Percentiles rank a stretch among this genome's conserved stretches.
These are phyloP conservation scores for Rhizopogon parksii DNA, from an alignment of 1,284 basidiomycete genomes.

Conservation along the genomic window DNA sequence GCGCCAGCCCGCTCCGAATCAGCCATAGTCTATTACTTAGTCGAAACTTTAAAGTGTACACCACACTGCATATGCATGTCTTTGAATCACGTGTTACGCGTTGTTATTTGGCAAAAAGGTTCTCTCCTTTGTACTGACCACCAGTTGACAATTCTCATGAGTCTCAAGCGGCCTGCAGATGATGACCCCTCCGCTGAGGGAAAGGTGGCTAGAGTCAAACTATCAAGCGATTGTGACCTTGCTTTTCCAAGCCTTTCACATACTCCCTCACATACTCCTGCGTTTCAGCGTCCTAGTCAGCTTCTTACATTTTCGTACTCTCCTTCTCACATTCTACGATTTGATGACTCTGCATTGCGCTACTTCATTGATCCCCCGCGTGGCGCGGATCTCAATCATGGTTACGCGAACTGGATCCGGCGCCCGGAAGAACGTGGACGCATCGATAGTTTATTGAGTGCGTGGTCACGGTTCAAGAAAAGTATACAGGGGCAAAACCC, in stretches of 20 bases:
- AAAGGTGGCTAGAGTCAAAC: not conserved
- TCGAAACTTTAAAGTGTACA: too few relatives aligned
- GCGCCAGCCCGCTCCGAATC: too few relatives aligned
- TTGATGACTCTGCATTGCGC: slow-evolving; percentile 59
- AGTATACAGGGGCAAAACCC: slow-evolving; percentile 27
- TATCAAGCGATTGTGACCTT: slow-evolving; percentile 14
- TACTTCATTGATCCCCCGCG: slow-evolving; percentile 62
- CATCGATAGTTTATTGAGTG: slow-evolving; percentile 59
- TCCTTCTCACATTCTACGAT: slow-evolving; percentile 46
- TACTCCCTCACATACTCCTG: slow-evolving; percentile 28
- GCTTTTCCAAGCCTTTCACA: slow-evolving; percentile 26
- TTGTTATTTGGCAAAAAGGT: slow-evolving; percentile 21
- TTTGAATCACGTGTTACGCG: slow-evolving; percentile 2
- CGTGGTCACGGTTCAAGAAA: slow-evolving; percentile 37
- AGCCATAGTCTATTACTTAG: too few relatives aligned
- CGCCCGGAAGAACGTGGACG: slow-evolving; percentile 58
- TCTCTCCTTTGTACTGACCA: slow-evolving; percentile 5
- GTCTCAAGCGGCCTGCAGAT: slow-evolving; percentile 21
- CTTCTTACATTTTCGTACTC: slow-evolving; percentile 65
- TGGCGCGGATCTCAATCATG: slow-evolving; percentile 55
- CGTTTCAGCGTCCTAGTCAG: slow-evolving; percentile 55
- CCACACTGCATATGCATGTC: too few relatives aligned
- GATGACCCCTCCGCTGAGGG: slow-evolving; percentile 14
- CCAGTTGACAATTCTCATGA: slow-evolving; percentile 11
- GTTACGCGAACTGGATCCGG: slow-evolving; percentile 63